These are phyloP conservation scores for Cyclocybe aegerita DNA, from an alignment of 768 basidiomycete genomes.

Conservation along the genomic window DNA sequence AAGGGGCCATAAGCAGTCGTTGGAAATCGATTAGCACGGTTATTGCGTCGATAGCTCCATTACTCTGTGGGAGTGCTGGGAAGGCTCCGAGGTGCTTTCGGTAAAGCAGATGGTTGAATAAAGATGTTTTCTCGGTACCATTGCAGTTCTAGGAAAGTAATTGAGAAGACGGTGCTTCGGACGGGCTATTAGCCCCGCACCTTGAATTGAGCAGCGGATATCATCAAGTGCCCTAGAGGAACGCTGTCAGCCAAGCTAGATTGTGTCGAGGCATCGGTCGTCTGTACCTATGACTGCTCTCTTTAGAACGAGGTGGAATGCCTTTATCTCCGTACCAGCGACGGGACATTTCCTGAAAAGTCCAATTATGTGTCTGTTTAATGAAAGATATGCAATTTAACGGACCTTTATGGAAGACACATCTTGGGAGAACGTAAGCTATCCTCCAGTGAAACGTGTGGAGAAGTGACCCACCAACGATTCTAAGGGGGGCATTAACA, in stretches of 20 bases:
- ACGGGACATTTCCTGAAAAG: conserved; percentile 62
- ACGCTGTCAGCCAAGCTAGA: not conserved
- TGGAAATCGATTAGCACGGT: too few relatives aligned
- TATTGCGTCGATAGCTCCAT: not conserved
- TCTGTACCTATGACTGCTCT: conserved; percentile 57
- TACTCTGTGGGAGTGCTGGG: not conserved
- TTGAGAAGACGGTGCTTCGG: not conserved
- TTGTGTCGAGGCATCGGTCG: not conserved
- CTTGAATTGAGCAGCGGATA: conserved; percentile 73
- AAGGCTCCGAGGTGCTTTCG: not conserved
- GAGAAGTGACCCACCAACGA: conserved; percentile 60
- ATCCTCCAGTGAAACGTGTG: not conserved
- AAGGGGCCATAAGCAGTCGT: too few relatives aligned
- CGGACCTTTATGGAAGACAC: conserved; percentile 81
- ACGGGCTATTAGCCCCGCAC: conserved; percentile 29
- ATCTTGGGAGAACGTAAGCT: conserved; percentile 41
- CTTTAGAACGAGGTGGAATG: conserved; percentile 29
- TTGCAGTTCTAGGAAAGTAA: conserved; percentile 56
- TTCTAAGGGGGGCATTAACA: conserved; percentile 34
- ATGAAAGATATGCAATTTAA: not conserved
- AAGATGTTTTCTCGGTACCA: conserved; percentile 84
- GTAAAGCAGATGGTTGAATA: conserved; percentile 19
- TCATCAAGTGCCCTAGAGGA: conserved; percentile 74
- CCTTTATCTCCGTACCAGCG: conserved; percentile 62
- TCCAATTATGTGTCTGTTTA: not conserved